Percentiles rank a stretch among this genome's conserved stretches.
Conservation (phyloP, 192 early-diverging fungal genomes). For the Coemansia sp. region DNA sequence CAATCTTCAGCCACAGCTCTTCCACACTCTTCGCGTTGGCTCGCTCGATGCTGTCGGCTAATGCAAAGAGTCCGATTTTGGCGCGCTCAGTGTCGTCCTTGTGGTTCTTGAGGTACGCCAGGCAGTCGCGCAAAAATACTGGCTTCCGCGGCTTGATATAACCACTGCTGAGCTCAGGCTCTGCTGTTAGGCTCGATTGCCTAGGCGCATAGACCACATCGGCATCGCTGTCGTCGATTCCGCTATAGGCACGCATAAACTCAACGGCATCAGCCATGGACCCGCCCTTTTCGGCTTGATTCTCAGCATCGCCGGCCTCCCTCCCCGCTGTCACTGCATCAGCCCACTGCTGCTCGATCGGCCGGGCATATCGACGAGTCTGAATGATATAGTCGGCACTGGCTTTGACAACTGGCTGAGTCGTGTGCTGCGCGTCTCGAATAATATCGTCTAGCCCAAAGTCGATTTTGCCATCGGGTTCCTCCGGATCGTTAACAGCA, state of each 20-base stretch:
- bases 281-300: neutral
- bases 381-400: slow-evolving; percentile 36
- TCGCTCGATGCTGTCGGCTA: slow-evolving; percentile 24
- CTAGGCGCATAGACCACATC: slow-evolving; percentile 27
- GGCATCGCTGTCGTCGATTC: neutral
- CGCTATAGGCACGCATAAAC: slow-evolving; percentile 8
- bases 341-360: slow-evolving; percentile 19
- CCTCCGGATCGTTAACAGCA: neutral
- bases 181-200: slow-evolving; percentile 16
- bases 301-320: neutral
- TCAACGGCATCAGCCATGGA: slow-evolving; percentile 13
- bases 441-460: slow-evolving; percentile 49
- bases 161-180: slow-evolving; percentile 17
- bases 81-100: slow-evolving; percentile 13
- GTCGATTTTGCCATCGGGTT: slow-evolving; percentile 10
- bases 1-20: slow-evolving; percentile 35
- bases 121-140: slow-evolving; percentile 38
- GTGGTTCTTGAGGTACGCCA: slow-evolving; percentile 28
- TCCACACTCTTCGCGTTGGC: slow-evolving; percentile 25
- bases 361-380: slow-evolving; percentile 18
- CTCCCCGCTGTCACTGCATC: neutral
- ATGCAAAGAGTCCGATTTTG: slow-evolving; percentile 29
- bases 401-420: slow-evolving; percentile 9
- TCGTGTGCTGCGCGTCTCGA: slow-evolving; percentile 17
- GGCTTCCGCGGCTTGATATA: slow-evolving; percentile 44